Percentiles rank a stretch among this genome's conserved stretches.
These are phyloP conservation scores for Exophiala lecanii-corni DNA, from an alignment of 2,329 filamentous ascomycete species.

Conservation along the genomic window DNA sequence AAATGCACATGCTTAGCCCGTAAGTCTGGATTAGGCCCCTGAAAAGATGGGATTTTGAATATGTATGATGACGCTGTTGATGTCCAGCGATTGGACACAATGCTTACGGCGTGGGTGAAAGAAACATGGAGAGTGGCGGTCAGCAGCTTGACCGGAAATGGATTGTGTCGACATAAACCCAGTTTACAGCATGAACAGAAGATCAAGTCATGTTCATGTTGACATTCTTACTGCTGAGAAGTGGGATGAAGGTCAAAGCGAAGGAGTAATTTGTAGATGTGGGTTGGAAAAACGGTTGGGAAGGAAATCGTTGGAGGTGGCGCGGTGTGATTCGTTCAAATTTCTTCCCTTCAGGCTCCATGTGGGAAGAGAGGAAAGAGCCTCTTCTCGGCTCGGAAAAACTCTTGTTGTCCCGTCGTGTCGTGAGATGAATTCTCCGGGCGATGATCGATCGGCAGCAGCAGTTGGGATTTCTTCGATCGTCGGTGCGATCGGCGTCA, in stretches of 20 bases:
- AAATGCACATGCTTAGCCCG: constrained; percentile 18
- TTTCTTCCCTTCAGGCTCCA: no score
- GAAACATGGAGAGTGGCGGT: constrained; percentile 15
- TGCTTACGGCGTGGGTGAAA: constrained; percentile 3
- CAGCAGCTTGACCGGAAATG: constrained; percentile 2
- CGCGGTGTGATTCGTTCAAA: no score
- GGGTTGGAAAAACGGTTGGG: background rate
- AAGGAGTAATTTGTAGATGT: no score
- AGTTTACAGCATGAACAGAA: no score
- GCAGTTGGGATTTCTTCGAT: background rate
- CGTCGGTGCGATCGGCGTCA: background rate
- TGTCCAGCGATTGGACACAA: constrained; percentile 4
- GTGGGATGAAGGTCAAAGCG: background rate
- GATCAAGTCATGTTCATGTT: no score
- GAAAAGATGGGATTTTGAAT: constrained; percentile 12
- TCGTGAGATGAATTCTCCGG: no score
- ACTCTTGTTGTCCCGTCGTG: no score
- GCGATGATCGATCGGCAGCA: no score
- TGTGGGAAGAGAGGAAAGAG: no score
- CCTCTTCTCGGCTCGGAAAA: no score
- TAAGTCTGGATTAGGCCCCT: constrained; percentile 2
- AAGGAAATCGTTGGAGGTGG: no score
- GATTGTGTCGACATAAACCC: background rate
- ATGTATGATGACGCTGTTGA: constrained; percentile 16
- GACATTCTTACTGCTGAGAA: no score